Percentiles rank a stretch among this genome's conserved stretches.
phyloP scores from a whole-genome alignment of 805 yeast genomes.

The Zygosaccharomyces lentus region DNA sequence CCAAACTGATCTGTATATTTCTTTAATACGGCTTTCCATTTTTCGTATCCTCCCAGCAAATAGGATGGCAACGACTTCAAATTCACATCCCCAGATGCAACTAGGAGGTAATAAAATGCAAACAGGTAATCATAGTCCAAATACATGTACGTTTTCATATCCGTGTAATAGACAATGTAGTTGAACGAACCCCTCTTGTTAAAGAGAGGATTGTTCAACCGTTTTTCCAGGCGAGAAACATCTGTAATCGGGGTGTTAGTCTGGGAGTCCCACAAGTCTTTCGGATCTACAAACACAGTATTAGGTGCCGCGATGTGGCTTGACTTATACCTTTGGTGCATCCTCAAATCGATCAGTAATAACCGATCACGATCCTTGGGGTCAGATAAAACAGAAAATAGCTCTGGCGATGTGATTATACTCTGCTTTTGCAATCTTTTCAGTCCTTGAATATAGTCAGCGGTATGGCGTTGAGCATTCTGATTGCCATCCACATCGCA shows the following conservation, averaged over 20 bases:
- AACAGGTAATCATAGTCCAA: slow-evolving; percentile 34
- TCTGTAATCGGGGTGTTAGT: slow-evolving; percentile 33
- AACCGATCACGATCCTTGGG: slow-evolving; percentile 41
- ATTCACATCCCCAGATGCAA: slow-evolving; percentile 20
- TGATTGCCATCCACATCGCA: slow-evolving; percentile 27
- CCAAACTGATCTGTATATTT: slow-evolving; percentile 26
- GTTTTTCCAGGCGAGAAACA: slow-evolving; percentile 30
- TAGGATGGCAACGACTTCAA: slow-evolving; percentile 27
- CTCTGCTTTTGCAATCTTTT: slow-evolving; percentile 49
- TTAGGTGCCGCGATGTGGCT: slow-evolving; percentile 39
- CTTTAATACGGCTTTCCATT: slow-evolving; percentile 39
- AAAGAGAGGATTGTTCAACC: slow-evolving; percentile 28
- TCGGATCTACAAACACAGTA: slow-evolving; percentile 41
- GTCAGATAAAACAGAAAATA: slow-evolving; percentile 43
- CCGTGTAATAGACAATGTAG: slow-evolving; percentile 39
- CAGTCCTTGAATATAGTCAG: slow-evolving; percentile 24
- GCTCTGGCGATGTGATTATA: slow-evolving; percentile 37
- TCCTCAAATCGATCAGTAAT: slow-evolving; percentile 41
- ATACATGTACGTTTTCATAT: slow-evolving; percentile 33
- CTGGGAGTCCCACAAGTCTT: slow-evolving; percentile 25
- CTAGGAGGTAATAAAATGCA: slow-evolving; percentile 30
- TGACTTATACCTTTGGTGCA: slow-evolving; percentile 30
- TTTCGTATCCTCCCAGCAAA: slow-evolving; percentile 44
- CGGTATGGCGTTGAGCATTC: slow-evolving; percentile 14
- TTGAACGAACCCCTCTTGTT: slow-evolving; percentile 33